A percentile compares a stretch with the other conserved stretches of the same genome.
These are phyloP conservation scores for Cercospora sp. DNA, from an alignment of 2,329 filamentous ascomycete genomes.

Conservation along the genomic window DNA sequence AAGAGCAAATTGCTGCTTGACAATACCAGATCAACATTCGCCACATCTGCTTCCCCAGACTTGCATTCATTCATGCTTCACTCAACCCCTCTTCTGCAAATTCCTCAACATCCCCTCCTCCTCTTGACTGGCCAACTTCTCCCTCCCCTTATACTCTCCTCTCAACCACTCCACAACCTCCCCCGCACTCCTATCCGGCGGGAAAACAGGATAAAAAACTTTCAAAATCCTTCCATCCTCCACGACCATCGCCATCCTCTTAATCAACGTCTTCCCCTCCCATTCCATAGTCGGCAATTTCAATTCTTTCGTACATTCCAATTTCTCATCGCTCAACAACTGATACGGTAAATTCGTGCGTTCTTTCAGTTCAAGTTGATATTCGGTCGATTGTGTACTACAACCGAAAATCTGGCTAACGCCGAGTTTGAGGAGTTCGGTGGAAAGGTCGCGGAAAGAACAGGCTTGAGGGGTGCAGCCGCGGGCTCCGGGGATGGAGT, in stretches of 20 bases:
- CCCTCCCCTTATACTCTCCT: neutral
- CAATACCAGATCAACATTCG: no score
- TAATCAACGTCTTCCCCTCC: constrained; percentile 41
- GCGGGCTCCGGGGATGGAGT: constrained; percentile 47
- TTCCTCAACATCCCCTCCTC: neutral
- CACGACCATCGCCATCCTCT: constrained; percentile 44
- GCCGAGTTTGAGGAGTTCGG: constrained; percentile 36
- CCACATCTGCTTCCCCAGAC: no score
- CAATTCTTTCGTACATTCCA: constrained; percentile 37
- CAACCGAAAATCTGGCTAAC: constrained; percentile 44
- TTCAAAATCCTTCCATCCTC: constrained; percentile 45
- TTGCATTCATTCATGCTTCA: neutral
- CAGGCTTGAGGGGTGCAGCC: constrained; percentile 51
- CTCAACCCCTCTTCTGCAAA: neutral
- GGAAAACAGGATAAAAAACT: constrained; percentile 48
- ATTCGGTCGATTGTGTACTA: constrained; percentile 44
- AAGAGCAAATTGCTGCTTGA: no score
- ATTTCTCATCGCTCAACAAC: constrained; percentile 45
- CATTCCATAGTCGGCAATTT: constrained; percentile 46
- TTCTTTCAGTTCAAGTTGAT: constrained; percentile 44
- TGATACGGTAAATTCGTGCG: constrained; percentile 45
- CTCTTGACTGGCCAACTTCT: neutral
- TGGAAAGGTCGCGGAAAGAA: constrained; percentile 43
- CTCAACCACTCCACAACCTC: constrained; percentile 41
- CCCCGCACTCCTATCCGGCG: constrained; percentile 45